Evolutionary conservation across 1,139 yeast genomes (phyloP).

Genomic region (Kurtzmaniella quercitrusa): DNA sequence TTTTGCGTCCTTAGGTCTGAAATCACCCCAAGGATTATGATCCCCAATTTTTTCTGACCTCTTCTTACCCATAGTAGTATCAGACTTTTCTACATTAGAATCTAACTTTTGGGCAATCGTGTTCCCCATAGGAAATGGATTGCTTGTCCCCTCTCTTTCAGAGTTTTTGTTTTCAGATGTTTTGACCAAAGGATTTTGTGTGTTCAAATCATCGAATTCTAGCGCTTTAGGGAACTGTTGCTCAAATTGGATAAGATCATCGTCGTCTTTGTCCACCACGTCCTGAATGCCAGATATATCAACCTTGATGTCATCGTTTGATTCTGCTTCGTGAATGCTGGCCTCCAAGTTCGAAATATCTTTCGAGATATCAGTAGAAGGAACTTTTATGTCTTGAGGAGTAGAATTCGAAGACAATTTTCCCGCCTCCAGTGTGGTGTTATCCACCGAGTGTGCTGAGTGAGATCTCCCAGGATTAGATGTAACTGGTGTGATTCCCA

Average conservation of each 20-base stretch:
- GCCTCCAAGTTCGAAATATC: background rate
- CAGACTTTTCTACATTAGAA: background rate
- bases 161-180: background rate
- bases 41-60: background rate
- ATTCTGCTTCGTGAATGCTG: background rate
- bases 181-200: background rate
- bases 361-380: background rate
- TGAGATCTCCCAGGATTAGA: background rate
- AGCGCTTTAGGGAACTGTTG: conserved; percentile 7
- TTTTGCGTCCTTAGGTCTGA: background rate
- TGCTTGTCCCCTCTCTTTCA: background rate
- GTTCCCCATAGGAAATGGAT: background rate
- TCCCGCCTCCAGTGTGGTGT: background rate
- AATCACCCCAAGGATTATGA: background rate
- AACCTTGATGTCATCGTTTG: conserved; percentile 1
- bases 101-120: background rate
- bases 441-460: background rate
- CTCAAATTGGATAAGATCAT: conserved; percentile 8
- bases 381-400: background rate
- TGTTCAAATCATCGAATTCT: background rate
- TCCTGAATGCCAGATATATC: background rate
- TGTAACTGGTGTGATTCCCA: background rate
- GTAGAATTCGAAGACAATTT: background rate
- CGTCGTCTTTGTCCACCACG: conserved; percentile 3
- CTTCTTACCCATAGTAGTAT: background rate